Evolutionary conservation across 2,329 filamentous ascomycete genomes (phyloP), one percentile per base, ranked within the genome.

Genomic region (Apiospora rasikravindrae): DNA sequence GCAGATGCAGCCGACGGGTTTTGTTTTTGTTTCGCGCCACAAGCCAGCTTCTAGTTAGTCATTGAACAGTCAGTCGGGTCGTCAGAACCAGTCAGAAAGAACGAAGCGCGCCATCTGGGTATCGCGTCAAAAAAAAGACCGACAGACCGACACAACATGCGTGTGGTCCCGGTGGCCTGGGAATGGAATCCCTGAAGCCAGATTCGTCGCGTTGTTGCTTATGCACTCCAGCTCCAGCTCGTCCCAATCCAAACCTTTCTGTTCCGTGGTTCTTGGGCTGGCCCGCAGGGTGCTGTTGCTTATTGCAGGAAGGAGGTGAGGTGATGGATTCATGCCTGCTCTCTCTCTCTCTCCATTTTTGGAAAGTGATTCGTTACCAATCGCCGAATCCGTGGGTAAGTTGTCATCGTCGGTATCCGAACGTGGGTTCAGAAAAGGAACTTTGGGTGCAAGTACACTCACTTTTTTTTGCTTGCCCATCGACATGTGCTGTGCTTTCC

Each of bases 191-290:
- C 40, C 51, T 57, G 51, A 33, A 64, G 37, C 40, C 37, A 64
- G 57, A 64, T 64, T 57, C 26, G 51, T 57, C 51, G 29, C 22
- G 8, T 64, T 16, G 29, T 64, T 64, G 33, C 29, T 37, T 64
- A 64, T 64, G 57, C 57, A 64, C 57, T 64, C 33, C 57, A 64
- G 57, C 57, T 64, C 33, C 57, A 64, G 57, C 33, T 64, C 57
- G 29, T 40, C 29, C 53, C 53, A 61, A 61, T n/a, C 57, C 57
- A 64, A 40, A 64, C 57, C 57, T 64, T 64, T 33, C 57, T 14
- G 57, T 64, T 64, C 57, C 33, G 33, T 64, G 57, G 57, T 40
- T 40, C 26, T 64, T 64, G 19, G 57, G 57, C 57, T 61, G 19
- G 45, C 45, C 57, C 29, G 24, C 57, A 64, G 57, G 33, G 57